Evolutionary conservation across 73 alveolate genomes (phyloP), one percentile per base, ranked within the genome.

Genomic region (Symbiodinium pilosum): DNA sequence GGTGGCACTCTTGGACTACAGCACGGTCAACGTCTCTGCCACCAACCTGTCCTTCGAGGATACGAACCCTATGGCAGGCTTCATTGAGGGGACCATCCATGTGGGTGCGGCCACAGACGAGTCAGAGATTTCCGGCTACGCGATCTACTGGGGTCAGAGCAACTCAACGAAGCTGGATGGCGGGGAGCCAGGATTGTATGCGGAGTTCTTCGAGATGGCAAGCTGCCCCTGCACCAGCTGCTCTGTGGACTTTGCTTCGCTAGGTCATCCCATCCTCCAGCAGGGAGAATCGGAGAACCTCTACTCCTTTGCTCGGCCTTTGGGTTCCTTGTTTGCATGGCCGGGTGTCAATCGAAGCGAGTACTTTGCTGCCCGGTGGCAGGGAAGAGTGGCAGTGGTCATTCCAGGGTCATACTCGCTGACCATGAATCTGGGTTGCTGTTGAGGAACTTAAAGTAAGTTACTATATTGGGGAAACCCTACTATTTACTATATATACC

Each of bases 301-400:
- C 52, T 91, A 91, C 96, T 41, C 42, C 42, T 40, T 85, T 7
- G 0, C 88, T 14, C 39, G 96, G 7, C 96, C 96, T 21, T 87
- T 73, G 14, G 96, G 96, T 28, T 38, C 75, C 18, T 18, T 69
- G 77, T 91, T 87, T 5, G 44, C 39, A 1, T 91, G 96, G 96
- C 96, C 96, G 11, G 96, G 96, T 18, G 88, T 91, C 36, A 43
- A 26, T 54, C 30, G 81, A 26, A 68, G 88, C 52, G 96, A 91
- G 75, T 51, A 68, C 54, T 91, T 91, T 69, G 96, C 96, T 16
- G 96, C 96, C 5, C 51, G 87, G 32, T 91, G 96, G 96, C 75
- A 84, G 16, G 96, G 96, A 1, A 38, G 96, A 85, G n/a, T n/a
- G n/a, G 51, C 71, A 3, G 26, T 88, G 34, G 51, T 38, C 36